phyloP scores from a whole-genome alignment of 2,329 filamentous ascomycete genomes.

The Curvularia eragrostidis region DNA sequence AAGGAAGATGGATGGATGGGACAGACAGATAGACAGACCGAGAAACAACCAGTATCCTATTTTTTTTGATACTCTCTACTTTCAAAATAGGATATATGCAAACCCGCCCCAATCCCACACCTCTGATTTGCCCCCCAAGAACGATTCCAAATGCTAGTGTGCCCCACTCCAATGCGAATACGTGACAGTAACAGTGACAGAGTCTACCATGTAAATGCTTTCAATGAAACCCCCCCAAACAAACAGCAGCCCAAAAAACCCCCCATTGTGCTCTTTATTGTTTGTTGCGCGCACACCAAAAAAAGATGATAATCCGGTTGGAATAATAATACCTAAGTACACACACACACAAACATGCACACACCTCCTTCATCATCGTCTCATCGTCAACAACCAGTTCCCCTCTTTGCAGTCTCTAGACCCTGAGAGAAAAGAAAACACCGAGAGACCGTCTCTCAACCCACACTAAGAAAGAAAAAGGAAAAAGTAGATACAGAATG shows the following conservation, averaged over 20 bases:
- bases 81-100: too few relatives aligned
- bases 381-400: not conserved
- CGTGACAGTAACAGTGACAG: not conserved
- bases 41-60: too few relatives aligned
- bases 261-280: not conserved
- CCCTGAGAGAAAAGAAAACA: not conserved
- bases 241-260: not conserved
- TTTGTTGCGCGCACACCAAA: not conserved
- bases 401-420: not conserved
- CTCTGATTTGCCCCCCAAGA: not conserved
- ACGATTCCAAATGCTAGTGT: not conserved
- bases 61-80: too few relatives aligned
- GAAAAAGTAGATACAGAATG: conserved; percentile 1
- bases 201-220: conserved; percentile 1
- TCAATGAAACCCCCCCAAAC: not conserved
- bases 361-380: conserved; percentile 1
- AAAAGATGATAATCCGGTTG: not conserved
- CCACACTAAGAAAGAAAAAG: not conserved
- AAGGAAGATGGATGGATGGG: too few relatives aligned
- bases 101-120: too few relatives aligned
- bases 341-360: too few relatives aligned
- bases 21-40: too few relatives aligned
- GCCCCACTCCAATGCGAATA: not conserved
- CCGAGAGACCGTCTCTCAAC: not conserved
- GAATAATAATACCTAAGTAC: not conserved